Evolutionary conservation across 2,329 filamentous ascomycete species (phyloP).

Genomic region (Monilinia laxa): DNA sequence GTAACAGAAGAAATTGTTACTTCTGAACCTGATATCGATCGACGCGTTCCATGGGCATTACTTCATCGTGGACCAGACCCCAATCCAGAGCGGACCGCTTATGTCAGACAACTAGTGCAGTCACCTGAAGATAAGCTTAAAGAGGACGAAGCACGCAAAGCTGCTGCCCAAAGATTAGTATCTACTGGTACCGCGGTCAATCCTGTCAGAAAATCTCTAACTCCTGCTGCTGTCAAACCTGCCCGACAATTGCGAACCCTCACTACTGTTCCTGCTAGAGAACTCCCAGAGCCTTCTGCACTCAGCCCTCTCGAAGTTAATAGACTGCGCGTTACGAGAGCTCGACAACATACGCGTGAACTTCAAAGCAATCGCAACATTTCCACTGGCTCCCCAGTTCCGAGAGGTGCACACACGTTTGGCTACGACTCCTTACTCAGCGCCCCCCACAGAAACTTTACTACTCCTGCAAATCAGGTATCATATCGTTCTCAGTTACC

Average conservation of each 20-base stretch:
- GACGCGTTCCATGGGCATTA: background rate
- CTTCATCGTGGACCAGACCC: background rate
- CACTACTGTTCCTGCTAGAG: background rate
- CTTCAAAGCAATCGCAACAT: conserved; percentile 4
- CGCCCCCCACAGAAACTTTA: background rate
- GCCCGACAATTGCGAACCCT: background rate
- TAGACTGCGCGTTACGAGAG: background rate
- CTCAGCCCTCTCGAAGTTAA: background rate
- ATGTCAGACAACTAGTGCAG: background rate
- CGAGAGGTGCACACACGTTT: background rate
- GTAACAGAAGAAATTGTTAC: background rate
- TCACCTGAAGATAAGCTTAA: background rate
- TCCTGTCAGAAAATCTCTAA: background rate
- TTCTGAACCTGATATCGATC: background rate
- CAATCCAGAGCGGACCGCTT: background rate
- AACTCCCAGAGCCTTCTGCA: background rate
- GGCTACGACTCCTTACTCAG: background rate
- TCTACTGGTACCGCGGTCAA: background rate
- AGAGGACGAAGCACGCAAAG: background rate
- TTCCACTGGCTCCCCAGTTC: conserved; percentile 16
- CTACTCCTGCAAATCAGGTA: background rate
- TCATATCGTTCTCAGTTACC: background rate
- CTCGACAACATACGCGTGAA: background rate
- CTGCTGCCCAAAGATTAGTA: background rate
- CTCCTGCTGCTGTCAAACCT: background rate